Base-by-base conservation (phyloP, 225 moss, liverwort and hornwort genomes). In the Ulota crispa region DNA sequence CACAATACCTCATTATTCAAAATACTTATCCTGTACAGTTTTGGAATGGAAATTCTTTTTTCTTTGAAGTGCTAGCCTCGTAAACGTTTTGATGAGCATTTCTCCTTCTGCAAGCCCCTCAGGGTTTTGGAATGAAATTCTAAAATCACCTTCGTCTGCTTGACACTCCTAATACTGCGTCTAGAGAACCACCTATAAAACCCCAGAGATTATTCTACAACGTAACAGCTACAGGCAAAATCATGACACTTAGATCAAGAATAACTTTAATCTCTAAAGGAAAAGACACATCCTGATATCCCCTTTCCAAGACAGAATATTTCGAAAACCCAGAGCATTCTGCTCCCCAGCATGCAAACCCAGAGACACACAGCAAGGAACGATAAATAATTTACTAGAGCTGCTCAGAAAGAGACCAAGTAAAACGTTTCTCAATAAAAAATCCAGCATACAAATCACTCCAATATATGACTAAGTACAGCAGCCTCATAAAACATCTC, bases 401-500 rank as follows among this genome's bases (percentile, higher is more conserved):
- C 50, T 76, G 65, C 76, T 86, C 57, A 4, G 23, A 75, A 53
- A 12, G 23, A 68, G 63, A 23, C 18, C 14, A 45, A 23, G 15
- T 62, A 43, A 62, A 73, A 67, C 1, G 5, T 21, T 67, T 73
- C 78, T 47, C 41, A 56, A 69, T 64, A 9, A 73, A 12, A 81
- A 70, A 65, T 70, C 63, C 60, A 82, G 21, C 75, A 39, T 55
- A 68, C 62, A 77, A 77, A 70, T 47, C 69, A 76, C 76, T 66
- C 55, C 80, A 66, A 45, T 3, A 45, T 27, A 83, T 9, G 32
- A 36, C 54, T 34, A 69, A 41, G 78, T 59, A 74, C 59, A 72
- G 83, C 72, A 87, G 43, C 67, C 82, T 83, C 61, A 42, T 54
- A 76, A 32, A 83, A 73, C 23, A 72, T 64, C 59, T 80, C 73